Evolutionary conservation across 2,329 filamentous ascomycete species (phyloP).

Genomic region (Trichoderma arundinaceum): DNA sequence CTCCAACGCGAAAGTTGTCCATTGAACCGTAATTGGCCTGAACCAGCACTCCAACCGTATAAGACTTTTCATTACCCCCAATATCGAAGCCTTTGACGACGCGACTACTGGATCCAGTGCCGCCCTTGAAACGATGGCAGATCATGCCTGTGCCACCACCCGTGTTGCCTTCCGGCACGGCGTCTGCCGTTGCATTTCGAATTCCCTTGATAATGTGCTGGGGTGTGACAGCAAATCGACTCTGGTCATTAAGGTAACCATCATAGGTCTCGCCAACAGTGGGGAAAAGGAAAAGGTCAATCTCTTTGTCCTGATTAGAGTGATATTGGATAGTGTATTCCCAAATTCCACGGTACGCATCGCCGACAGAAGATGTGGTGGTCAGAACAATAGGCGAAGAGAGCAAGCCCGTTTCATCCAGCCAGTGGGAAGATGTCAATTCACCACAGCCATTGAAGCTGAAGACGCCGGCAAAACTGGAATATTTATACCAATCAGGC

Average conservation of each 20-base stretch:
- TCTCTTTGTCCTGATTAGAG: slow-evolving; percentile 48
- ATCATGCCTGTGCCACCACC: slow-evolving; percentile 73
- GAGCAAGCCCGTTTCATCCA: slow-evolving; percentile 65
- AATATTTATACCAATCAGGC: slow-evolving; percentile 50
- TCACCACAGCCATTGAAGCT: slow-evolving; percentile 69
- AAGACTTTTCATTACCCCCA: slow-evolving; percentile 47
- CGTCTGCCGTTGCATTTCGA: slow-evolving; percentile 53
- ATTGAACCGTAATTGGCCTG: slow-evolving; percentile 69
- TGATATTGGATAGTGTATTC: slow-evolving; percentile 59
- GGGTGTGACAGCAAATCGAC: slow-evolving; percentile 59
- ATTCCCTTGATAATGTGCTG: slow-evolving; percentile 62
- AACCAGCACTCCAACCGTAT: slow-evolving; percentile 66
- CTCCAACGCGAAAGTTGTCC: slow-evolving; percentile 62
- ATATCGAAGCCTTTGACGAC: slow-evolving; percentile 54
- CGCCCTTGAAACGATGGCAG: slow-evolving; percentile 69
- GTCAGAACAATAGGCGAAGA: slow-evolving; percentile 66
- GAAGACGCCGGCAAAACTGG: slow-evolving; percentile 59
- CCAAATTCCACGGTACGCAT: slow-evolving; percentile 63
- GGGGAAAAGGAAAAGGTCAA: slow-evolving; percentile 61
- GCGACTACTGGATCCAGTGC: slow-evolving; percentile 67
- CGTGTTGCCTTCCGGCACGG: slow-evolving; percentile 65
- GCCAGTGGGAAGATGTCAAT: slow-evolving; percentile 65
- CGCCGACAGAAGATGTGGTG: slow-evolving; percentile 62
- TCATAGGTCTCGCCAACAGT: slow-evolving; percentile 69
- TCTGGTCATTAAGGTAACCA: slow-evolving; percentile 64